Evolutionary conservation across 768 basidiomycete species (phyloP).

Genomic region (Pholiota molesta): DNA sequence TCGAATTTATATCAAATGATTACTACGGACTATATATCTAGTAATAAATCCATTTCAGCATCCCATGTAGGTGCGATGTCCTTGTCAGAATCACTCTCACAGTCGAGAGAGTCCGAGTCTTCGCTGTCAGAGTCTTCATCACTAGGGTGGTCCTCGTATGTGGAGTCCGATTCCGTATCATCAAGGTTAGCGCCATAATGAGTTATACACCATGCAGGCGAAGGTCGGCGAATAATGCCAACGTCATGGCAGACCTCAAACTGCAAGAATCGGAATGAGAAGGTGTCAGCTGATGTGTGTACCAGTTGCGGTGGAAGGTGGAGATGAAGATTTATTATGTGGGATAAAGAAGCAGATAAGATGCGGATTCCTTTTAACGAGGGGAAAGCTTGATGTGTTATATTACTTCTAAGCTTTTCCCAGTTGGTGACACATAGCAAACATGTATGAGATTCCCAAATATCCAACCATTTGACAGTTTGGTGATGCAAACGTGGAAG

Average conservation of each 20-base stretch:
- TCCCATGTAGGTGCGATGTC: too few species aligned
- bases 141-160: too few species aligned
- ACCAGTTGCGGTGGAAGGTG: neutral
- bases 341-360: neutral
- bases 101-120: too few species aligned
- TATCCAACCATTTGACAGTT: neutral
- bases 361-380: neutral
- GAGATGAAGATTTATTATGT: neutral
- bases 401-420: neutral
- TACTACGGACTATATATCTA: too few species aligned
- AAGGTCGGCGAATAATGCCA: neutral
- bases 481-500: neutral
- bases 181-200: too few species aligned
- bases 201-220: neutral
- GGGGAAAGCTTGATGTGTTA: neutral
- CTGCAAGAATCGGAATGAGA: neutral
- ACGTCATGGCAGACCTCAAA: neutral
- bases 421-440: neutral
- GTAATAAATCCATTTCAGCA: too few species aligned
- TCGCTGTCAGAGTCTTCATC: too few species aligned
- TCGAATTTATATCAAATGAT: too few species aligned
- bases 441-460: neutral
- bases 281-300: neutral
- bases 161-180: too few species aligned
- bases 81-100: too few species aligned